phyloP scores from a whole-genome alignment of 257 asterid genomes.

The Solanum appendiculatum region DNA sequence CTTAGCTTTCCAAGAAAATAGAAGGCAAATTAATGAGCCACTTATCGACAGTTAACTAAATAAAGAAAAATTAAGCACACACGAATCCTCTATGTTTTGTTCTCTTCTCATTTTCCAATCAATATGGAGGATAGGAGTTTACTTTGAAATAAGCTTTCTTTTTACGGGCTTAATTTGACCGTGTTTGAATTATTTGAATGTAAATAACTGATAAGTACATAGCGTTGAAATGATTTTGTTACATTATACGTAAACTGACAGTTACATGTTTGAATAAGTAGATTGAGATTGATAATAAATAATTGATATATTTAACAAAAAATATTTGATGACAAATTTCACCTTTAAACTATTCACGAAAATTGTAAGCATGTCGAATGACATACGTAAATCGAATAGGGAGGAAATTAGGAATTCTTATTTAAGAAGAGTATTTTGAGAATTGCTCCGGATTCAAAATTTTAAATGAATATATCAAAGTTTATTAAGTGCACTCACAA shows the following conservation, averaged over 20 bases:
- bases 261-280: not conserved
- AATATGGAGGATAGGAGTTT: not conserved
- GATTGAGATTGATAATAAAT: not conserved
- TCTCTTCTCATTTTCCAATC: not conserved
- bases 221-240: not conserved
- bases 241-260: not conserved
- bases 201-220: not conserved
- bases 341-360: not conserved
- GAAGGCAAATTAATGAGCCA: not conserved
- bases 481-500: not conserved
- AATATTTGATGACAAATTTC: not conserved
- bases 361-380: not conserved
- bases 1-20: not conserved
- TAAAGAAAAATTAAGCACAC: not conserved
- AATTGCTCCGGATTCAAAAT: not conserved
- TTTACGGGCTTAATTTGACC: not conserved
- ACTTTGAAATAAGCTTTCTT: not conserved
- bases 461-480: not conserved
- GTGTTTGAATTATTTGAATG: not conserved
- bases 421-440: not conserved
- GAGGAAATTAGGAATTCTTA: not conserved
- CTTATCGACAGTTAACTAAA: not conserved
- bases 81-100: not conserved
- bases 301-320: not conserved
- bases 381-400: not conserved